Evolutionary conservation across 2,329 filamentous ascomycete genomes (phyloP), one percentile per base, ranked within the genome.

Genomic region (Cladosporium velox): DNA sequence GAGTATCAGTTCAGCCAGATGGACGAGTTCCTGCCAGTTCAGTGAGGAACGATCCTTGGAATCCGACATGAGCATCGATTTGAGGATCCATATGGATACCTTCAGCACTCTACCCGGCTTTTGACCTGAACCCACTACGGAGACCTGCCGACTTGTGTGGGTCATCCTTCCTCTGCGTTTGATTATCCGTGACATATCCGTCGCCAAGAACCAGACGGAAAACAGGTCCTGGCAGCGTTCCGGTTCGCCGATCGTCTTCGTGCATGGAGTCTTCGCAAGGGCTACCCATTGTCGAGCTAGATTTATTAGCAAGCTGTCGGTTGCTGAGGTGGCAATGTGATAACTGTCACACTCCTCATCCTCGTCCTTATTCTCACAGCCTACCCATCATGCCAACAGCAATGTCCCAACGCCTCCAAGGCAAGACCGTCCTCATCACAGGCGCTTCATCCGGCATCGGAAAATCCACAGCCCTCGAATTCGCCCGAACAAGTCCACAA

Each of bases 371-470:
- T 24, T 8, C n/a, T 21, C 4, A 47, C 41, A 21, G 1, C 41
- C 8, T 11, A 24, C n/a, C 7, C 41, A 47, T 8, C 41, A 47
- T 47, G 41, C n/a, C 41, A 47, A 21, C 41, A 47, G 41, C 41
- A 12, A 21, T 21, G n/a, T 47, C 41, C 41, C 41, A 47, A 12
- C 92, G 94, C 81, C 91, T 99, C 68, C 86, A 90, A 74, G 93
- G 93, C 86, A 98, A 98, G 83, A 98, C 93, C 4, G 84, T 98
- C 66, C 80, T 98, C 66, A 87, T 99, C 69, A 98, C 95, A 3
- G 95, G 95, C 65, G 95, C 95, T 32, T 95, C 91, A 2, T 96
- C 92, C n/a, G 95, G 95, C 68, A 98, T 99, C 79, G 95, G 95
- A 26, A 87, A 86, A 65, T 87, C 86, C 72, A 90, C 87, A n/a